Evolutionary conservation across 2,329 filamentous ascomycete species (phyloP), one percentile per base, ranked within the genome.

Genomic region (Pseudogymnoascus sp.): DNA sequence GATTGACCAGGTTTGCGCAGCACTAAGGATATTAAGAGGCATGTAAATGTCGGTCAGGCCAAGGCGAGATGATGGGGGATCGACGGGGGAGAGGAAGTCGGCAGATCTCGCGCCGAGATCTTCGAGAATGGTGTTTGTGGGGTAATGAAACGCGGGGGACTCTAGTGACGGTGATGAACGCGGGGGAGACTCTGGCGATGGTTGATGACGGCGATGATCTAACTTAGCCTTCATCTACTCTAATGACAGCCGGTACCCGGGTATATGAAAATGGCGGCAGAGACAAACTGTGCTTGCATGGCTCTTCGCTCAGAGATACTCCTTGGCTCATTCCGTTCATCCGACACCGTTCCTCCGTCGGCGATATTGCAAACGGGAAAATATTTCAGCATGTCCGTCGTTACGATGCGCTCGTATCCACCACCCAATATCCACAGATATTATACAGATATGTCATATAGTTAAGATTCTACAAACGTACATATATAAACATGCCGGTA

Each of bases 61-160:
- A 38, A 38, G 35, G 28, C 35, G 38, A 60, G 9, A 60, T 43
- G 58, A 31, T 8, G 58, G 21, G 28, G 28, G 5, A 60, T 18
- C 28, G 28, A 31, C 28, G 28, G 28, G 28, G 28, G 28, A 31
- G 28, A 60, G 8, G 31, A 28, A 16, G 58, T 43, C 58, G 35
- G 58, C 16, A 38, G 35, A 60, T 16, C 35, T 43, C 8, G 35
- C 58, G 58, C 38, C 35, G 58, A 38, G 58, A 60, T 43, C 59
- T 63, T 63, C 38, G 35, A 41, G 43, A 45, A 41, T 60, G 41
- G 62, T 49, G 52, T 61, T 43, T 63, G 63, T 61, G 45, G 45
- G 45, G 45, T 55, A 55, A 55, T 18, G 45, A 55, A 55, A 55
- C 25, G 45, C 45, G 45, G 45, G 45, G 23, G 43, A 6, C 5